These are phyloP conservation scores for Daldinia sp. DNA, from an alignment of 2,329 filamentous ascomycete species.

Conservation along the genomic window DNA sequence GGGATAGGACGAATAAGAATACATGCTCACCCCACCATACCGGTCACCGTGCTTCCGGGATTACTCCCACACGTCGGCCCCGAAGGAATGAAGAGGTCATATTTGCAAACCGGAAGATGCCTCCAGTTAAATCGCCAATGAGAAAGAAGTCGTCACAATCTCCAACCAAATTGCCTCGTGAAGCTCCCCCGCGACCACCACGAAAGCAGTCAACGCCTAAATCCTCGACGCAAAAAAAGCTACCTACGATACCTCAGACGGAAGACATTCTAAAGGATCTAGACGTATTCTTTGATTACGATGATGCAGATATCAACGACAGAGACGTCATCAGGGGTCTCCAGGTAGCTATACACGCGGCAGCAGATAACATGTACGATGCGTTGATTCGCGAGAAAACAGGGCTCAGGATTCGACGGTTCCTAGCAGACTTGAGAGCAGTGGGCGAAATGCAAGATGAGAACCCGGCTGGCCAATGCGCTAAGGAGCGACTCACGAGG, in stretches of 20 bases:
- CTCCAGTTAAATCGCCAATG: conserved; percentile 25
- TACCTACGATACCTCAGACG: conserved; percentile 31
- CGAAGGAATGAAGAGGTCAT: conserved; percentile 34
- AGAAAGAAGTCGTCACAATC: conserved; percentile 32
- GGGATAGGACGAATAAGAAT: conserved; percentile 36
- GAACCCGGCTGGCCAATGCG: conserved; percentile 41
- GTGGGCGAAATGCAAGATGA: conserved; percentile 61
- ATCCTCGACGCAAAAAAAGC: conserved; percentile 37
- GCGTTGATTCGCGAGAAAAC: conserved; percentile 64
- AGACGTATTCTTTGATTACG: conserved; percentile 51
- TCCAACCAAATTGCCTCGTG: conserved; percentile 35
- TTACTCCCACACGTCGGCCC: conserved; percentile 29
- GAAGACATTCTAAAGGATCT: conserved; percentile 45
- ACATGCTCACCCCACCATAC: conserved; percentile 10
- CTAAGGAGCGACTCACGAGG: conserved; percentile 33
- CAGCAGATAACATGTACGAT: conserved; percentile 67
- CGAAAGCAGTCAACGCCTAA: conserved; percentile 1
- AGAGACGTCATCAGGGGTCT: conserved; percentile 67
- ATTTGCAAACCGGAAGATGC: conserved; percentile 42
- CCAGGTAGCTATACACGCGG: conserved; percentile 67
- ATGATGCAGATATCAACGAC: conserved; percentile 59
- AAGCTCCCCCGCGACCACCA: conserved; percentile 11
- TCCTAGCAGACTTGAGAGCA: conserved; percentile 65
- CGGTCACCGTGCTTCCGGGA: not conserved
- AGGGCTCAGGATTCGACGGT: conserved; percentile 65